Conservation (phyloP, 1,284 basidiomycete species). For the Pseudozyma pruni region DNA sequence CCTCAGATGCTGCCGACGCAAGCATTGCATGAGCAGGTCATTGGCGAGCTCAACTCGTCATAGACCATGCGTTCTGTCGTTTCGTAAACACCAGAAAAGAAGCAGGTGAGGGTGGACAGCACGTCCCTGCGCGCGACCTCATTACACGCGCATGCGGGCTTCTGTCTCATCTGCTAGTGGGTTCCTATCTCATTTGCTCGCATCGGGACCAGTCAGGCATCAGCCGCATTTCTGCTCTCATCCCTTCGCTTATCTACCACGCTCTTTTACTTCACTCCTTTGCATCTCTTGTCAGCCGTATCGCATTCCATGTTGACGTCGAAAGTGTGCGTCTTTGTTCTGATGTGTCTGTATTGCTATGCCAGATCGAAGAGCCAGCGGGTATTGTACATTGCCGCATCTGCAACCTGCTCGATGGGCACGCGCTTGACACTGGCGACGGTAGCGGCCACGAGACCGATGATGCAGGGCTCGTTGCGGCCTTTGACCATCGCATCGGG, state of each 20-base stretch:
- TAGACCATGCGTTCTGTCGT: no score
- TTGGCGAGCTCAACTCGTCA: constrained; percentile 7
- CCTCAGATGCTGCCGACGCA: constrained; percentile 63
- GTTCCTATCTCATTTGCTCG: background rate
- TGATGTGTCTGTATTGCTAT: background rate
- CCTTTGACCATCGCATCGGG: constrained; percentile 79
- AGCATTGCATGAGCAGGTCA: constrained; percentile 48
- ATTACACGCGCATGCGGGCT: no score
- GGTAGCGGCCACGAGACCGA: constrained; percentile 82
- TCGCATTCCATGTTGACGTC: constrained; percentile 1
- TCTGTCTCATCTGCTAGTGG: no score
- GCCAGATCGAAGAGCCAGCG: constrained; percentile 51
- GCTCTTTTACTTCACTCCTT: constrained; percentile 1
- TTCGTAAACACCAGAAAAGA: no score
- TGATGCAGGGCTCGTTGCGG: constrained; percentile 80
- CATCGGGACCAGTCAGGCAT: background rate
- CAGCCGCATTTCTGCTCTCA: background rate
- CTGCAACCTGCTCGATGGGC: constrained; percentile 74
- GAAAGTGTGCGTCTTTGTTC: background rate
- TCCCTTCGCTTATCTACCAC: constrained; percentile 6
- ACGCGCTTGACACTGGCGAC: constrained; percentile 74
- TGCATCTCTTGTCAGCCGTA: constrained; percentile 13
- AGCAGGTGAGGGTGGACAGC: no score
- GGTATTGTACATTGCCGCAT: constrained; percentile 52
- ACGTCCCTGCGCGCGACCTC: no score